Evolutionary conservation across 2,329 filamentous ascomycete genomes (phyloP).

Genomic region (Fusarium sp.): DNA sequence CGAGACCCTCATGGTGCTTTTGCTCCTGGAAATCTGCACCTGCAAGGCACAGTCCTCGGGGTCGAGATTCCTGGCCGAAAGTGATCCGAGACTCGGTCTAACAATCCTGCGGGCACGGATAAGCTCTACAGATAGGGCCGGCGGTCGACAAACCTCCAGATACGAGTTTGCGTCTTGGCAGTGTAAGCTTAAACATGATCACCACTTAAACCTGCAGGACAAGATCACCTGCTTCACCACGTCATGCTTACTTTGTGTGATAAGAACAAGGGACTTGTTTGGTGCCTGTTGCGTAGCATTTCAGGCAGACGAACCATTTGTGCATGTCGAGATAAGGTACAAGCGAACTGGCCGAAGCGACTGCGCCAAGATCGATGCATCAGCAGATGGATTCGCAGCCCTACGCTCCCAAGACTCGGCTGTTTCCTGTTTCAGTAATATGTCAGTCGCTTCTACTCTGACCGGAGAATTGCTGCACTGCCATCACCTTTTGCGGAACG

Average conservation of each 20-base stretch:
- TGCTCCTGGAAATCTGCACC: neutral
- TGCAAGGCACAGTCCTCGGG: constrained; percentile 13
- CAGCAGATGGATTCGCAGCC: neutral
- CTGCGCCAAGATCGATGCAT: neutral
- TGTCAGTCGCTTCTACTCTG: neutral
- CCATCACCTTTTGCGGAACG: neutral
- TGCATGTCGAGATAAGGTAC: neutral
- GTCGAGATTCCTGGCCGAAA: neutral
- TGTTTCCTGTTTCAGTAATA: neutral
- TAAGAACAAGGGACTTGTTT: neutral
- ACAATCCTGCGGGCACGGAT: neutral
- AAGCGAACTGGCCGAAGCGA: neutral
- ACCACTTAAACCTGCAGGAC: neutral
- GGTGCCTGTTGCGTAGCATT: neutral
- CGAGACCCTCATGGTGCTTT: neutral
- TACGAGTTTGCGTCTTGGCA: constrained; percentile 16
- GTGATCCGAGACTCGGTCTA: neutral
- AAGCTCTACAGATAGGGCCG: neutral
- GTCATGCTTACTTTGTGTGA: neutral
- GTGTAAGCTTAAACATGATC: constrained; percentile 10
- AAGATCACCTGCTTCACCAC: neutral
- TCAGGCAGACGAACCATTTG: neutral
- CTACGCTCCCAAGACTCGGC: neutral
- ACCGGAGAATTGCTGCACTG: neutral
- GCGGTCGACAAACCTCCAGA: neutral